Evolutionary conservation across 441 rosid genomes (phyloP), one percentile per base, ranked within the genome.

Genomic region (Kokia cookei): DNA sequence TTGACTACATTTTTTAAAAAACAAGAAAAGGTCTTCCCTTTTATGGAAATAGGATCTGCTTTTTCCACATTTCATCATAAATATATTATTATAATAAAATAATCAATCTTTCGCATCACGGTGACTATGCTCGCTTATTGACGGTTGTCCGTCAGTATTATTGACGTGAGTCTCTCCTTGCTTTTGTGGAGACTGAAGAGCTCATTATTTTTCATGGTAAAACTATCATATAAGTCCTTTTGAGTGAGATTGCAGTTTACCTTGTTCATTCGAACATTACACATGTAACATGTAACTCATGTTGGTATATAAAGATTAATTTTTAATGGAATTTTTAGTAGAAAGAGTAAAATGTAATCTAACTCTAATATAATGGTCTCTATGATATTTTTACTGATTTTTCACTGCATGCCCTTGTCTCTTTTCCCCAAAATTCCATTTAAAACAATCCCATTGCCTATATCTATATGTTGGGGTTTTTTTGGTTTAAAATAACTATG

Each of bases 11-110:
- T 74, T 32, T 5, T 0, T 0, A 4, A 4, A 29, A 29, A 5
- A 32, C 5, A 77, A 80, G 84, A 80, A 82, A 79, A 81, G 77
- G 71, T 32, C 37, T 80, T 82, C 89, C 79, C 82, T 85, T 87
- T 87, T 82, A 54, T 83, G 88, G 89, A 84, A 87, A 87, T 80
- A 84, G 85, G 89, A 85, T 85, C 88, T 83, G 81, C 88, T 79
- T 86, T 85, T 86, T 6, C 73, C 79, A 73, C 82, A 76, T 80
- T 82, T 79, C 81, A 72, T 84, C 82, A 85, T 81, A 72, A 84
- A 76, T 77, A 79, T 72, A 53, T 65, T 13, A n/a, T 45, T 53
- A 10, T 53, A 63, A 54, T 72, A n/a, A 27, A 24, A 51, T 51
- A 15, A 53, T 7, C 10, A 53, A 53, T 32, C 37, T 32, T 32